phyloP scores from a whole-genome alignment of 352 stramenopile genomes.

The Blastocystis hominis region DNA sequence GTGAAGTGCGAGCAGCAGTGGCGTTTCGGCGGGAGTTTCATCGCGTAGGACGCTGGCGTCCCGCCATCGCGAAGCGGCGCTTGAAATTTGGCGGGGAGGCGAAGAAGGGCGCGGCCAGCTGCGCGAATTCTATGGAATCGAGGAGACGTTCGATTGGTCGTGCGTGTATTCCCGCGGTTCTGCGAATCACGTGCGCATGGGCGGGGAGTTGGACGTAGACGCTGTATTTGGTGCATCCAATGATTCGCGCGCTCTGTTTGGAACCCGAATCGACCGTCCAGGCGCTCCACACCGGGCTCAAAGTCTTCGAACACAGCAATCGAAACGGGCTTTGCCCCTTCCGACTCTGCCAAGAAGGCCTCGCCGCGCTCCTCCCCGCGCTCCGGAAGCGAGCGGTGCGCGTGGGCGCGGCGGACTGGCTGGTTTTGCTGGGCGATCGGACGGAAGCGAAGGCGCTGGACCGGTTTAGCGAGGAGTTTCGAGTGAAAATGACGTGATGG shows the following conservation, averaged over 20 bases:
- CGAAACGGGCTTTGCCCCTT: slow-evolving; percentile 69
- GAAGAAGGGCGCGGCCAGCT: neutral
- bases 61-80: too few species aligned
- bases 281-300: slow-evolving; percentile 74
- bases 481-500: neutral
- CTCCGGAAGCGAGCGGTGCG: slow-evolving; percentile 71
- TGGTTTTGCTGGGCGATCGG: neutral
- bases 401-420: neutral
- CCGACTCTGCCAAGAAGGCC: slow-evolving; percentile 76
- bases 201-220: neutral
- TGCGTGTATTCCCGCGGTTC: neutral
- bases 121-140: neutral
- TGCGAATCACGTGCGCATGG: neutral
- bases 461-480: neutral
- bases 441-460: neutral
- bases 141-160: neutral
- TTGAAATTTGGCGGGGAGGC: neutral
- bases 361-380: slow-evolving; percentile 72
- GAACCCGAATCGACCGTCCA: neutral
- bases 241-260: neutral
- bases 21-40: neutral
- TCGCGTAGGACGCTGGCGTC: neutral
- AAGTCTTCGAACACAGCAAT: slow-evolving; percentile 79
- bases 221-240: neutral
- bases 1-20: neutral